Evolutionary conservation across 441 rosid species (phyloP), one percentile per base, ranked within the genome.

Genomic region (Adansonia grandidieri): DNA sequence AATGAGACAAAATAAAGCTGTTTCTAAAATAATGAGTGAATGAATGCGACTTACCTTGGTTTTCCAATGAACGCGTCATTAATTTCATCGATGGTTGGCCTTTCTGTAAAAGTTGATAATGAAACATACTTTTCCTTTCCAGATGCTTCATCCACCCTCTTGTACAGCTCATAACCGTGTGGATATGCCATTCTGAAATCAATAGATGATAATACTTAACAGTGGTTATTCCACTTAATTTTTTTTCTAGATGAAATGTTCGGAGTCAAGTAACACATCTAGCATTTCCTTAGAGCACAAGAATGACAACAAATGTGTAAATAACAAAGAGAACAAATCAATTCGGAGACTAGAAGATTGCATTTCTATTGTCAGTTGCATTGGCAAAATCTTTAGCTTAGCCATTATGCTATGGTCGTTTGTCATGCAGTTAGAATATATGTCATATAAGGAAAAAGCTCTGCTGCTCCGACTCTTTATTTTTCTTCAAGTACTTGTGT

Each of bases 11-110:
- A 6, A 20, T 42, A 4, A 2, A 47, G 17, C 32, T 6, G 19
- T 66, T 28, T 40, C 19, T 42, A 32, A 1, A 5, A 14, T 15
- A 10, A 2, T 2, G 5, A 9, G 37, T 3, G 10, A 73, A 37
- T 0, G 24, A 19, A 67, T 20, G 45, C 32, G 44, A 56, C 15
- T 68, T 85, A 90, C 98, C 90, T 82, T 11, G 92, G 84, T 83
- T 82, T 93, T 17, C 96, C 96, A 19, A 87, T 42, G 88, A 93
- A 93, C 48, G 96, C 94, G 77, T 93, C 85, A 15, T 95, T 92
- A 69, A 93, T 77, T 81, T 96, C 92, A 75, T 96, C 97, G 13
- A 78, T 78, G 72, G 74, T 87, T 61, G 99, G 98, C 80, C 82
- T 89, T 75, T 86, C 86, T 20, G 84, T 32, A 87, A 89, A 94